phyloP scores from a whole-genome alignment of 208 protist species.

The Naegleria lovaniensis region DNA sequence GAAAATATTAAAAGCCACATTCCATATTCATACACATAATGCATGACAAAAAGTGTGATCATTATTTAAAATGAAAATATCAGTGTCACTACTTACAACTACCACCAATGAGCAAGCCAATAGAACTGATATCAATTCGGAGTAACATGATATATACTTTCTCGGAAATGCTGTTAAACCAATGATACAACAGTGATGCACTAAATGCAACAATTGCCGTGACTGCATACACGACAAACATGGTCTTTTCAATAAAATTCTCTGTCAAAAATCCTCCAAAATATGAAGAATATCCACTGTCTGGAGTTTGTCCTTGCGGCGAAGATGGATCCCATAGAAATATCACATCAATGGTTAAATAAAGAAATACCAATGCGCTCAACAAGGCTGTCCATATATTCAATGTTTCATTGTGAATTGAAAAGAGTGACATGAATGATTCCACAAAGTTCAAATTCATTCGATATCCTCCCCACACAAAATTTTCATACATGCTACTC shows the following conservation, averaged over 20 bases:
- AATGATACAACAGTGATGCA: background rate
- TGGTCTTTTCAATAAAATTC: background rate
- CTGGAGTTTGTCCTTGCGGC: background rate
- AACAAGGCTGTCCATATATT: background rate
- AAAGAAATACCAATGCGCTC: background rate
- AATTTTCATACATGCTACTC: background rate
- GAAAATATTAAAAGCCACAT: background rate
- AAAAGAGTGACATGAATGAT: background rate
- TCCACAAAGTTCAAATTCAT: background rate
- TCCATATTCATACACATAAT: background rate
- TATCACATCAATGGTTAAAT: background rate
- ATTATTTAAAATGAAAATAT: too few relatives aligned
- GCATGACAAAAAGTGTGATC: background rate
- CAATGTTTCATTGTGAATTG: slow-evolving; percentile 6
- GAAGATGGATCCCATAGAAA: background rate
- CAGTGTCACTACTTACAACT: background rate
- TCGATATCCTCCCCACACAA: slow-evolving; percentile 1
- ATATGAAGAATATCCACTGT: background rate
- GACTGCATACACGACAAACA: background rate
- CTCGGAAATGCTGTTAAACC: background rate
- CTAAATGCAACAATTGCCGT: background rate
- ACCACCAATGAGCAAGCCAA: slow-evolving; percentile 3
- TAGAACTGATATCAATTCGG: slow-evolving; percentile 13
- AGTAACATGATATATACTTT: background rate
- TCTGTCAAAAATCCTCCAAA: background rate